Evolutionary conservation across 83 land plant species (phyloP).

Genomic region (Picea abies): DNA sequence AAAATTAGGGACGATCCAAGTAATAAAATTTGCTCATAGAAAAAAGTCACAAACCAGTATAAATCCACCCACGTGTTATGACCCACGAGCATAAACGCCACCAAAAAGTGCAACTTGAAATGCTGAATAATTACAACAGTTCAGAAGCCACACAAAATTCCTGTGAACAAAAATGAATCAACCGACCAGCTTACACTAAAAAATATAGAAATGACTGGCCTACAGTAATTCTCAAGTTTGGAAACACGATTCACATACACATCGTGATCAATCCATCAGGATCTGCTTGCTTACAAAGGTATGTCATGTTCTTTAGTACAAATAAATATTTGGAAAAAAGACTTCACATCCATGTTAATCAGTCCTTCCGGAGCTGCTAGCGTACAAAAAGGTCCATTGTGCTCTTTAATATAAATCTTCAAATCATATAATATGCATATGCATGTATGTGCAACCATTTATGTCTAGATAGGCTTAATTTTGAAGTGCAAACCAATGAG

Average conservation of each 20-base stretch:
- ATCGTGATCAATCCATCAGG: no score
- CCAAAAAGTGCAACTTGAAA: neutral
- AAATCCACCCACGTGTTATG: no score
- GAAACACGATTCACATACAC: neutral
- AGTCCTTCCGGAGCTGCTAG: no score
- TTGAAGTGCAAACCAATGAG: conserved; percentile 92
- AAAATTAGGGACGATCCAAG: neutral
- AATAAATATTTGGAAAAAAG: no score
- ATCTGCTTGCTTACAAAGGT: no score
- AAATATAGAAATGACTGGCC: neutral
- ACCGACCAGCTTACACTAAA: neutral
- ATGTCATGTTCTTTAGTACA: no score
- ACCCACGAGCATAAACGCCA: neutral
- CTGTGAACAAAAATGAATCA: neutral
- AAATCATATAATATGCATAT: neutral
- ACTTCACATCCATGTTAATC: no score
- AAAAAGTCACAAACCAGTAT: neutral
- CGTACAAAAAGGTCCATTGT: no score
- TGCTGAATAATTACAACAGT: neutral
- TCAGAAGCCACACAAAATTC: neutral
- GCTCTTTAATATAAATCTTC: neutral
- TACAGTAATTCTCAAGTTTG: neutral
- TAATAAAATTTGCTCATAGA: neutral
- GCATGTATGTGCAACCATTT: neutral
- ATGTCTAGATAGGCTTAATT: conserved; percentile 81